These are phyloP conservation scores for Psilocybe subaeruginosa DNA, from an alignment of 768 basidiomycete genomes.

Conservation along the genomic window DNA sequence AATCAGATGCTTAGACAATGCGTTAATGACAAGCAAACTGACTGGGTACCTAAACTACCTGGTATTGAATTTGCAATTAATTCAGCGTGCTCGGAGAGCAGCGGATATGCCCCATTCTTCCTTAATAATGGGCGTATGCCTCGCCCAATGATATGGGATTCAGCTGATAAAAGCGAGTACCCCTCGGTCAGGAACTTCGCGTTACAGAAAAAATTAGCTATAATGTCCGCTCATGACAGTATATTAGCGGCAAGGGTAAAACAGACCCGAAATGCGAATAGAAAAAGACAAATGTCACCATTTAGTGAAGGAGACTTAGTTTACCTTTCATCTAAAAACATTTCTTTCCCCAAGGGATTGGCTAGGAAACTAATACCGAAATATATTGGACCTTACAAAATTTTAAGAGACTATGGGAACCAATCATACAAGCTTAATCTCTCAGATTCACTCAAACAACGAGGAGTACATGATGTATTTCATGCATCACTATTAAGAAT, in stretches of 20 bases:
- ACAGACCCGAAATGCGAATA: slow-evolving; percentile 29
- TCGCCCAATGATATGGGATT: slow-evolving; percentile 14
- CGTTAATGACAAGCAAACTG: too few species aligned
- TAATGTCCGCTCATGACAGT: slow-evolving; percentile 31
- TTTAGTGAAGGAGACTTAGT: slow-evolving; percentile 10
- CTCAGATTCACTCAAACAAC: too few species aligned
- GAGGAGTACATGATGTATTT: too few species aligned
- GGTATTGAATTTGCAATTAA: slow-evolving; percentile 12
- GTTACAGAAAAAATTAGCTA: slow-evolving; percentile 14
- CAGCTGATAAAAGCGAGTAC: background rate
- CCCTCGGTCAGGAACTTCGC: too few species aligned
- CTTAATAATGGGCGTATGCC: slow-evolving; percentile 19
- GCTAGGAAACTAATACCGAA: slow-evolving; percentile 17
- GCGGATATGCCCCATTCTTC: too few species aligned
- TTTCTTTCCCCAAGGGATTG: slow-evolving; percentile 10
- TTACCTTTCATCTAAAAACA: slow-evolving; percentile 16
- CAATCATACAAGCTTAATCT: too few species aligned
- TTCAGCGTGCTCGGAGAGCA: too few species aligned
- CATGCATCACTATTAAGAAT: slow-evolving; percentile 13
- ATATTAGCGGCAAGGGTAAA: slow-evolving; percentile 28
- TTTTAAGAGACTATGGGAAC: too few species aligned
- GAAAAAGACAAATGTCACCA: slow-evolving; percentile 9
- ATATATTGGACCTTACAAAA: slow-evolving; percentile 14
- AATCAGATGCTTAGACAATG: too few species aligned
- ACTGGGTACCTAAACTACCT: slow-evolving; percentile 12